phyloP scores from a whole-genome alignment of 1,284 basidiomycete species.

The Moesziomyces antarcticus region DNA sequence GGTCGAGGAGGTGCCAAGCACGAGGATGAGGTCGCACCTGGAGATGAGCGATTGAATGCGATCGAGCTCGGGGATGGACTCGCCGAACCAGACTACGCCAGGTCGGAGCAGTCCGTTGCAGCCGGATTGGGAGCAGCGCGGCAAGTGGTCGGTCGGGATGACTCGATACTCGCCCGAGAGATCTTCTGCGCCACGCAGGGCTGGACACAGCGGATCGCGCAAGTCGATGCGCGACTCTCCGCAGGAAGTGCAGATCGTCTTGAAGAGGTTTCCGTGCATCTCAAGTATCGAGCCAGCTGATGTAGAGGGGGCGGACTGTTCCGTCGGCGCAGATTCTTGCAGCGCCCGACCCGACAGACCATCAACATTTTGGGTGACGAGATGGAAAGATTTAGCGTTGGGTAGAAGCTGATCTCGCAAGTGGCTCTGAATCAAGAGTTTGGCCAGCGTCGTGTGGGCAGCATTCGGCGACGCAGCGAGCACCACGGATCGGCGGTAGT shows the following conservation, averaged over 20 bases:
- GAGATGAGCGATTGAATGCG: slow-evolving; percentile 71
- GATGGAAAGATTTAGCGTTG: slow-evolving; percentile 67
- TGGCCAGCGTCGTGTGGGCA: slow-evolving; percentile 73
- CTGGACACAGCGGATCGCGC: slow-evolving; percentile 72
- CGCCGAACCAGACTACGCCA: slow-evolving; percentile 78
- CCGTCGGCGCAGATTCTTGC: not conserved
- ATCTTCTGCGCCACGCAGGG: slow-evolving; percentile 72
- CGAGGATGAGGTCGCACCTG: slow-evolving; percentile 74
- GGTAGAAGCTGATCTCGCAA: slow-evolving; percentile 12
- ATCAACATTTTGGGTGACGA: slow-evolving; percentile 78
- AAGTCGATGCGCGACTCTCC: slow-evolving; percentile 70
- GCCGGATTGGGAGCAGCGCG: slow-evolving; percentile 69
- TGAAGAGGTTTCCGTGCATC: slow-evolving; percentile 77
- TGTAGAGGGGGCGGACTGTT: not conserved
- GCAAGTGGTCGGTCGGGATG: slow-evolving; percentile 71
- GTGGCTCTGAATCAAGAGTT: slow-evolving; percentile 67
- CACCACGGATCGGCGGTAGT: slow-evolving; percentile 73
- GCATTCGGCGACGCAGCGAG: slow-evolving; percentile 72
- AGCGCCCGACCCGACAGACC: slow-evolving; percentile 72
- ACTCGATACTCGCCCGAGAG: slow-evolving; percentile 48
- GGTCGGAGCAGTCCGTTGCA: slow-evolving; percentile 73
- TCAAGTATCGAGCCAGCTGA: slow-evolving; percentile 69
- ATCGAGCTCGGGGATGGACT: slow-evolving; percentile 46
- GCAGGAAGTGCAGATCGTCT: slow-evolving; percentile 73
- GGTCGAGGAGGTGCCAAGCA: slow-evolving; percentile 76